Percentiles rank a stretch among this genome's conserved stretches.
Evolutionary conservation across 306 rosid species (phyloP).

Genomic region (Prunus salicina): DNA sequence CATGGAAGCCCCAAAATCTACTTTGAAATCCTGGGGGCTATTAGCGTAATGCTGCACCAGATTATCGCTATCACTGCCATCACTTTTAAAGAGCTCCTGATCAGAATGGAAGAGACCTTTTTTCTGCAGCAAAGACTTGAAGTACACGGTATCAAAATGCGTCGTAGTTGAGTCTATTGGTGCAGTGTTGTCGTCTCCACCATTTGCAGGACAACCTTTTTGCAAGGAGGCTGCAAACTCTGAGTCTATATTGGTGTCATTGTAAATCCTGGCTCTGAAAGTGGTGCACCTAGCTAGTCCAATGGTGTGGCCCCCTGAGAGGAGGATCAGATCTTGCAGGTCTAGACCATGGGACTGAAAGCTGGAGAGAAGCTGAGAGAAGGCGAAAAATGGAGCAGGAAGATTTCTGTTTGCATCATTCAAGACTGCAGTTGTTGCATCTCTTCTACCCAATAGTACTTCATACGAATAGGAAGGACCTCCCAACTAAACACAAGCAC

Average conservation of each 20-base stretch:
- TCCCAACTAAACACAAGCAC: constrained; percentile 23
- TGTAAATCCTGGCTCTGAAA: constrained; percentile 27
- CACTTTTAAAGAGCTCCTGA: constrained; percentile 35
- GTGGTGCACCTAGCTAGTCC: constrained; percentile 27
- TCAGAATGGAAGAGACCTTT: constrained; percentile 42
- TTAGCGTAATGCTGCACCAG: constrained; percentile 21
- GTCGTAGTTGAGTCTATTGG: constrained; percentile 16
- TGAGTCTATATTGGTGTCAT: constrained; percentile 32
- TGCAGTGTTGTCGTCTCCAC: constrained; percentile 10
- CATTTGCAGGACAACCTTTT: constrained; percentile 22
- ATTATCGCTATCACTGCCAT: constrained; percentile 16
- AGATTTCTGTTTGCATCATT: constrained; percentile 24
- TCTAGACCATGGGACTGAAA: constrained; percentile 37
- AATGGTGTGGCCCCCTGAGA: constrained; percentile 34
- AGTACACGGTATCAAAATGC: constrained; percentile 25
- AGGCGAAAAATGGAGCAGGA: constrained; percentile 27
- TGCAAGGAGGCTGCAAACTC: constrained; percentile 18
- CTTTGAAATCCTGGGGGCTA: not conserved
- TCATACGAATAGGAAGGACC: constrained; percentile 19
- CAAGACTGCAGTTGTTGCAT: constrained; percentile 29
- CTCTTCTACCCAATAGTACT: constrained; percentile 34
- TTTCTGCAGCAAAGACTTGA: constrained; percentile 15
- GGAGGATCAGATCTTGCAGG: constrained; percentile 29
- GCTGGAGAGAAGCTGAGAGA: constrained; percentile 34
- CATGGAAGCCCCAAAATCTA: constrained; percentile 31